Evolutionary conservation across 2,329 filamentous ascomycete species (phyloP), one percentile per base, ranked within the genome.

Genomic region (Aspergillus cejpii): DNA sequence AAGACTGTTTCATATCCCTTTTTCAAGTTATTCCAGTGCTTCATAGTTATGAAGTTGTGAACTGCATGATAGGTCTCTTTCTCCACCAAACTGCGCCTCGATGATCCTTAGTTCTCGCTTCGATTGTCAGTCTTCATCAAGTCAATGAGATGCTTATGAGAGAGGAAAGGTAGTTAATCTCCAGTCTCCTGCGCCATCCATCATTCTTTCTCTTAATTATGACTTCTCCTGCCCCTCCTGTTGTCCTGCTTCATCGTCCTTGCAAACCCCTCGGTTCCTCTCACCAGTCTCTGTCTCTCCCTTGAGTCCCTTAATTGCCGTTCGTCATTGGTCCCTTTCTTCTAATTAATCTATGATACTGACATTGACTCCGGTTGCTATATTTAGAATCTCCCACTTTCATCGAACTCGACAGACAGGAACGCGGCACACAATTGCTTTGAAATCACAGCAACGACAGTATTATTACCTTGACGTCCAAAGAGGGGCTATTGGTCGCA

Each of bases 351-450:
- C 39, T 8, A 24, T 4, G 23, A 24, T 8, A 24, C 8, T 24
- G 49, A 44, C 48, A 55, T 54, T 41, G 48, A 15, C 28, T 31
- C n/a, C n/a, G n/a, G 58, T 55, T 60, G 59, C 62, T 65, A 65
- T 61, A 62, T 60, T 65, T 65, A 65, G 62, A 55, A 63, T 51
- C 50, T 48, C 44, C 47, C 49, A 43, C 43, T 53, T 37, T 40
- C 48, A 44, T 56, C 50, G 43, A n/a, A 49, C 37, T 51, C 48
- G 17, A 34, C 7, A 24, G 21, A 11, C 37, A 6, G 14, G n/a
- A 19, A 17, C 37, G 23, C 17, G 23, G 21, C 15, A 39, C 37
- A 39, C 26, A 39, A 39, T 26, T 28, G 20, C 23, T 28, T 39
- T 14, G 23, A 23, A 45, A 44, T 37, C 23, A 24, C 5, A 24